These are phyloP conservation scores for Clarireedia homoeocarpa DNA, from an alignment of 2,329 filamentous ascomycete species.

Conservation along the genomic window DNA sequence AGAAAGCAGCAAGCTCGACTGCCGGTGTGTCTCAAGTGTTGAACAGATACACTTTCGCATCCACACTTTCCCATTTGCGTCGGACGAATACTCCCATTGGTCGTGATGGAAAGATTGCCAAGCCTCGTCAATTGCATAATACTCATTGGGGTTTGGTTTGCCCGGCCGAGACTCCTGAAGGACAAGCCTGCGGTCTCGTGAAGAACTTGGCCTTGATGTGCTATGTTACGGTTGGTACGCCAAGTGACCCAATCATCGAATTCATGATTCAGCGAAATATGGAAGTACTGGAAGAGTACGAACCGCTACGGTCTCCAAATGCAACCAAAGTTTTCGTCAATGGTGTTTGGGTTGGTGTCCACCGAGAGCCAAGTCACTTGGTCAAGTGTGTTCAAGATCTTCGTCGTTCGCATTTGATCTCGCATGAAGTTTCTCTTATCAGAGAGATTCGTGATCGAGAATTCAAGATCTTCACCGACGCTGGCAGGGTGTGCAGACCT, in stretches of 20 bases:
- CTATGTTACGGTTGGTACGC: constrained; percentile 91
- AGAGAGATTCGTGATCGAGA: constrained; percentile 95
- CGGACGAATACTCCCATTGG: constrained; percentile 97
- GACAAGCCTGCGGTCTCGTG: constrained; percentile 94
- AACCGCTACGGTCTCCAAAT: constrained; percentile 74
- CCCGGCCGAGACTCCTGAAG: constrained; percentile 94
- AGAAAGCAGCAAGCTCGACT: constrained; percentile 91
- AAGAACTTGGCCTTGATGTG: constrained; percentile 98
- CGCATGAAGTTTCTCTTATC: constrained; percentile 88
- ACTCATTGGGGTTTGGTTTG: constrained; percentile 98
- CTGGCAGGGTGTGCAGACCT: constrained; percentile 87
- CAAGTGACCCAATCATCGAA: constrained; percentile 81
- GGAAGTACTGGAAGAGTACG: constrained; percentile 94
- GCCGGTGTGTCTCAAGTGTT: constrained; percentile 97
- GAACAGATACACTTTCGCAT: constrained; percentile 95
- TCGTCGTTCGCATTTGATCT: constrained; percentile 73
- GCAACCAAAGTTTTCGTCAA: constrained; percentile 98
- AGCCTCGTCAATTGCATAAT: constrained; percentile 95
- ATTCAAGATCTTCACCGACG: constrained; percentile 98
- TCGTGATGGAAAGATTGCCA: constrained; percentile 95
- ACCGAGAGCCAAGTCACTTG: constrained; percentile 79
- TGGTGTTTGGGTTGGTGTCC: constrained; percentile 94
- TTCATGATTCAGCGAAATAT: constrained; percentile 96
- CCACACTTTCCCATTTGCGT: constrained; percentile 91
- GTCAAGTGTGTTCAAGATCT: constrained; percentile 72